Conservation (phyloP, 139 green algal genomes). For the Zygnema cylindricum region DNA sequence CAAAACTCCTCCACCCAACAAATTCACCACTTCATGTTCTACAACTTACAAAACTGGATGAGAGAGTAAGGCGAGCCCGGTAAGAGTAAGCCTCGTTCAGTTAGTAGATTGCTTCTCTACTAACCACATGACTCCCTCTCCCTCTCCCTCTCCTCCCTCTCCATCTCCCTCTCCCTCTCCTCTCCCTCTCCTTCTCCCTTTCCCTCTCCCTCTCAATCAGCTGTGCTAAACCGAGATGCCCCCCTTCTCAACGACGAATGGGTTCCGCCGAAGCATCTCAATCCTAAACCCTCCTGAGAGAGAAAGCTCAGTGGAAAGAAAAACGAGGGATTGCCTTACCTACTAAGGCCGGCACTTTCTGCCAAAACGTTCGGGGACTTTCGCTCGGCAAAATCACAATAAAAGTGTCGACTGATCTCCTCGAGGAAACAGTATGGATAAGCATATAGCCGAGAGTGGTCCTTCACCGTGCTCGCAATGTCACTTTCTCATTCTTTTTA, state of each 20-base stretch:
- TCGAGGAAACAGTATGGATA: conserved; percentile 52
- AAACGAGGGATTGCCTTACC: conserved; percentile 81
- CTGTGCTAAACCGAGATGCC: conserved; percentile 96
- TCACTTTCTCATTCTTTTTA: not conserved
- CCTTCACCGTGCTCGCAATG: conserved; percentile 54
- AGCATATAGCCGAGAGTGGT: conserved; percentile 51
- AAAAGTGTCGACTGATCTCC: conserved; percentile 9
- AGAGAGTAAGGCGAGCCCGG: conserved; percentile 77
- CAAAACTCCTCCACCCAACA: too few relatives aligned
- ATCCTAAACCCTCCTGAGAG: not conserved
- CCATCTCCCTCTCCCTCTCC: too few relatives aligned
- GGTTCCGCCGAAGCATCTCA: conserved; percentile 34
- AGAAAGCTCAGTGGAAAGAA: not conserved
- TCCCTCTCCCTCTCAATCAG: too few relatives aligned
- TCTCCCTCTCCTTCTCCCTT: too few relatives aligned
- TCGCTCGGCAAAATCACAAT: conserved; percentile 80
- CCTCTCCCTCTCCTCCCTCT: too few relatives aligned
- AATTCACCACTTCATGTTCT: too few relatives aligned
- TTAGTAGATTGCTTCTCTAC: conserved; percentile 81
- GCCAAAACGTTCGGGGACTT: conserved; percentile 96
- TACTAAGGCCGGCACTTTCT: conserved; percentile 93
- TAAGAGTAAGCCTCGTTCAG: conserved; percentile 98
- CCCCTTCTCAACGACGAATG: conserved; percentile 64
- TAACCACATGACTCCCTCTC: conserved; percentile 99
- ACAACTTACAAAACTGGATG: too few relatives aligned